Evolutionary conservation across 2,329 filamentous ascomycete species (phyloP), one percentile per base, ranked within the genome.

Genomic region (Colletotrichum higginsianum): DNA sequence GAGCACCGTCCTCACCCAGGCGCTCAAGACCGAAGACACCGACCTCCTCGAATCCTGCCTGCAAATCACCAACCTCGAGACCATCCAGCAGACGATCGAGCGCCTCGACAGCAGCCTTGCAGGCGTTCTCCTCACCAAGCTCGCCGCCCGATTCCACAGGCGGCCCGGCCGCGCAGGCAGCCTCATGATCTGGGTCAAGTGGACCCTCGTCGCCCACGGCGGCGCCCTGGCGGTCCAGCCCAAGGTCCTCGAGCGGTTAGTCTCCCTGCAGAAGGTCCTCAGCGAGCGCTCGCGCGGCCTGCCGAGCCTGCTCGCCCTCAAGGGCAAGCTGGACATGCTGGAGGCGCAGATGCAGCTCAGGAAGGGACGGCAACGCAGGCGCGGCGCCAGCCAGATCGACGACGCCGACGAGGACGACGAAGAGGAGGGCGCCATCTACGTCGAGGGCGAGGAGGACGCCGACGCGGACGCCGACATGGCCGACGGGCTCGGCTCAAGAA

Each of bases 161-260:
- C 91, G 94, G 55, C 96, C 96, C 1, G 96, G 96, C 4, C 90
- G 96, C 66, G 96, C 96, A 16, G 95, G 95, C 62, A 94, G 92
- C 78, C 89, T 99, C 42, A 95, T 98, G 88, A 90, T 93, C 18
- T 99, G 96, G 95, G 93, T 98, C 53, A 95, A 98, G 82, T 98
- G 95, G 94, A 96, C 94, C 1, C 89, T 98, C 66, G 91, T 98
- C 44, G 92, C 94, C 2, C 96, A 99, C 79, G 96, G 96, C 75
- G 96, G 96, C 75, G 95, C 95, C 64, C 87, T 99, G 61, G 94
- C 95, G 13, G 92, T 92, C 42, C 94, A 97, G 80, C 91, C 93
- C n/a, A 92, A 95, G 74, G 87, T 98, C 47, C 88, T 96, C 75
- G 91, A 92, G 78, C 92, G 92, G 79, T 88, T 99, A 71, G 87